Percentiles rank a stretch among this genome's conserved stretches.
Evolutionary conservation across 2,329 filamentous ascomycete species (phyloP).

Genomic region (Fusarium papillatum): DNA sequence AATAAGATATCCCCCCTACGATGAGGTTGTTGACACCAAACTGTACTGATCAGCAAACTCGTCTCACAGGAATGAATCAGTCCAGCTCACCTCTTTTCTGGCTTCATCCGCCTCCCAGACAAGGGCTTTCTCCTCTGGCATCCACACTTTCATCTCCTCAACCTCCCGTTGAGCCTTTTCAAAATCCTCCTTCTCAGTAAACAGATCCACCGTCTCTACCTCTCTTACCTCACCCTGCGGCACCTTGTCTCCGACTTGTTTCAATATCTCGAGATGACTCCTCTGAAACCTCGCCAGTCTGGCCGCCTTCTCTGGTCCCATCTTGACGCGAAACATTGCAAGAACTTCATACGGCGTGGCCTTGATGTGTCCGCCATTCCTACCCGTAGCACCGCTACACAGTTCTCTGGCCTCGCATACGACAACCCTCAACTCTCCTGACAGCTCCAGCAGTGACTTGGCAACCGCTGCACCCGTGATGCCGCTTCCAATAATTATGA

Average conservation of each 20-base stretch:
- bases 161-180: conserved; percentile 48
- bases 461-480: conserved; percentile 59
- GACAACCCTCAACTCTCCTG: conserved; percentile 47
- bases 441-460: conserved; percentile 46
- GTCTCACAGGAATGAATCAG: neutral
- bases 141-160: conserved; percentile 48
- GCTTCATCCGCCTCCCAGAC: conserved; percentile 52
- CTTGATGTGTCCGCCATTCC: conserved; percentile 68
- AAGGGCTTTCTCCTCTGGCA: conserved; percentile 55
- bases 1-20: conserved; percentile 58
- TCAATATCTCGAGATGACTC: conserved; percentile 54
- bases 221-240: conserved; percentile 56
- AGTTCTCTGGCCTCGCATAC: conserved; percentile 65
- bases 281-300: conserved; percentile 59
- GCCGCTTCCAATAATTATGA: conserved; percentile 68
- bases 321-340: conserved; percentile 43
- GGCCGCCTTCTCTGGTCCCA: conserved; percentile 54
- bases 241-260: conserved; percentile 53
- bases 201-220: conserved; percentile 63
- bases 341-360: conserved; percentile 58
- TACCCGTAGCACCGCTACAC: conserved; percentile 66
- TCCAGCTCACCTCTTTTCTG: conserved; percentile 42
- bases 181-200: conserved; percentile 53
- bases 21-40: conserved; percentile 53
- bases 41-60: conserved; percentile 30